A percentile compares a stretch with the other conserved stretches of the same genome.
phyloP scores from a whole-genome alignment of 305 asterid species.

The Fraxinus nigra region DNA sequence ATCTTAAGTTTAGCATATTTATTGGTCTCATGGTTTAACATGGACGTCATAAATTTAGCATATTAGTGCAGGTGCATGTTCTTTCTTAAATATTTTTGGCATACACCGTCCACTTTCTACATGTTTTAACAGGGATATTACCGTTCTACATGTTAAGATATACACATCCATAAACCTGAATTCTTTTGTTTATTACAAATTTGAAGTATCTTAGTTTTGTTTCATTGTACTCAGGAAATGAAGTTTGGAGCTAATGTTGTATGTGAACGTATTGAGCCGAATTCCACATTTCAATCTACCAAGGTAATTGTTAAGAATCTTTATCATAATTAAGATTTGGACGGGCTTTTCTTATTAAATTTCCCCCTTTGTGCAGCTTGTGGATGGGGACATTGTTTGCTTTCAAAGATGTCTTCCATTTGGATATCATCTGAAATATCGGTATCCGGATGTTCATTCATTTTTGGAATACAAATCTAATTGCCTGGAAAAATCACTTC shows the following conservation, averaged over 20 bases:
- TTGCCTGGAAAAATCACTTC: not conserved
- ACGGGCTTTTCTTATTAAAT: slow-evolving; percentile 11
- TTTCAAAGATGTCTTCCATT: slow-evolving; percentile 45
- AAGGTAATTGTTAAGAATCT: slow-evolving; percentile 33
- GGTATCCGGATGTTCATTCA: slow-evolving; percentile 49
- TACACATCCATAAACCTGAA: not conserved
- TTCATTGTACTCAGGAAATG: slow-evolving; percentile 44
- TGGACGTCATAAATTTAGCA: not conserved
- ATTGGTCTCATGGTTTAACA: not conserved
- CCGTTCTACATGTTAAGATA: not conserved
- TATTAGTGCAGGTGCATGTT: not conserved
- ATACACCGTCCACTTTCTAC: not conserved
- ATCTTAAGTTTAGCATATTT: not conserved
- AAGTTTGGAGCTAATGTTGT: slow-evolving; percentile 37
- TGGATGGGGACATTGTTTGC: slow-evolving; percentile 62
- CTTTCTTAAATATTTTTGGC: not conserved
- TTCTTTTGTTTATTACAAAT: slow-evolving; percentile 10
- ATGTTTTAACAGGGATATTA: not conserved
- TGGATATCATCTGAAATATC: slow-evolving; percentile 34
- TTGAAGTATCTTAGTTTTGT: slow-evolving; percentile 14
- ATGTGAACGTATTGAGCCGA: slow-evolving; percentile 42
- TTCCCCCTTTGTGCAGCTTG: slow-evolving; percentile 41
- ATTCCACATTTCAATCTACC: slow-evolving; percentile 32
- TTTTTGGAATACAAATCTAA: slow-evolving; percentile 39
- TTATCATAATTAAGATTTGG: not conserved